Base-by-base conservation (phyloP, 345 rosid genomes). In the Sisymbrium irio region DNA sequence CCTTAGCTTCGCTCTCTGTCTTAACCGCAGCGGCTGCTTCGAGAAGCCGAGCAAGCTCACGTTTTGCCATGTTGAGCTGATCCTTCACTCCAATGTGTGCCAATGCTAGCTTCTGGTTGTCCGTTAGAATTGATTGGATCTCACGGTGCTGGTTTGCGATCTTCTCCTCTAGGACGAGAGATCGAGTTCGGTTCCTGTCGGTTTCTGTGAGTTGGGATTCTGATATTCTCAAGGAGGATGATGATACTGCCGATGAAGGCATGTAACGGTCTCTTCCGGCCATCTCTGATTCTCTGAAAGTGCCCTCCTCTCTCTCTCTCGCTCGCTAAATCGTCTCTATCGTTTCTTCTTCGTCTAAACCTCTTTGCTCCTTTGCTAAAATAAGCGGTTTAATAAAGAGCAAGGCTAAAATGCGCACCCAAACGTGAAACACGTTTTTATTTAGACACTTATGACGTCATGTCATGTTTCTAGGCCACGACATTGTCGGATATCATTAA, bases 61-160 rank as follows among this genome's bases (percentile, higher is more conserved):
- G 92, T 47, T 87, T 78, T 19, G 89, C 83, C 10, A 74, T 53
- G 65, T 81, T 77, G 40, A 87, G 85, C 66, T 91, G 96, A 36
- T 91, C 87, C 65, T 86, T 83, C 40, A 91, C 81, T n/a, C 89
- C 88, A 13, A 86, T 56, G 77, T 91, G 94, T 2, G 84, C 57
- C 22, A 87, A 80, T 2, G 86, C 84, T 7, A 91, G 84, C n/a
- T 85, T 84, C 49, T 89, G 91, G 77, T 88, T 91, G 28, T 89
- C 88, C 25, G 51, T 68, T 37, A 87, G 83, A 67, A 89, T 94
- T 35, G 92, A 45, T 39, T 91, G 88, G 81, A 93, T 88, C 73
- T 93, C 89, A 9, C 79, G 85, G 44, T 81, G 87, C 77, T 89
- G 97, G 68, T 85, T 81, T 41, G 85, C 78, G 66, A 86, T 80